Evolutionary conservation across 2,329 filamentous ascomycete genomes (phyloP).

Genomic region (Aspergillus arachidicola): DNA sequence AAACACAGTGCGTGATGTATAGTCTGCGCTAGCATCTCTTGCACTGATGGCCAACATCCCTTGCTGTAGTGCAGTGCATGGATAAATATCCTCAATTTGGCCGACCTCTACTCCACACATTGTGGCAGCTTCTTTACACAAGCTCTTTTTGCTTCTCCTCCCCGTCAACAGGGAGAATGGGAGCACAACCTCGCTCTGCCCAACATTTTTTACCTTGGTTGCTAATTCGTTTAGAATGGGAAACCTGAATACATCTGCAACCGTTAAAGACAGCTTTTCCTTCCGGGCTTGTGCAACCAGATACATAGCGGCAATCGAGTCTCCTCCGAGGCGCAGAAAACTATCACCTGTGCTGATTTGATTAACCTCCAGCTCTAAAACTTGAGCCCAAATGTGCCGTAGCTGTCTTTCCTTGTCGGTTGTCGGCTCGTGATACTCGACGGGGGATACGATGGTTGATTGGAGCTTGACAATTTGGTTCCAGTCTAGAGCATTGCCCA

Average conservation of each 20-base stretch:
- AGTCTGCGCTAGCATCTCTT: neutral
- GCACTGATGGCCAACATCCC: neutral
- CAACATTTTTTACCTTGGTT: neutral
- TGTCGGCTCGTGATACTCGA: neutral
- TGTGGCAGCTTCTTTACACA: neutral
- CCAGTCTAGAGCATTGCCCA: neutral
- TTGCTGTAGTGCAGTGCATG: too few relatives aligned
- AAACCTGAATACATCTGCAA: neutral
- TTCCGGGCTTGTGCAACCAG: conserved; percentile 21
- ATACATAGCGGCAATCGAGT: conserved; percentile 33
- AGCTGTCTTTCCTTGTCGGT: neutral
- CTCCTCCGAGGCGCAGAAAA: conserved; percentile 35
- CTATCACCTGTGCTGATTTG: conserved; percentile 24
- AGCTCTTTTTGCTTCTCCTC: neutral
- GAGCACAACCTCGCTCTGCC: neutral
- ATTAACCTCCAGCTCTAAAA: neutral
- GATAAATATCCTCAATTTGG: conserved; percentile 7
- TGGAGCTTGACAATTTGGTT: neutral
- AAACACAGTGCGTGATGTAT: neutral
- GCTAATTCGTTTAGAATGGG: conserved; percentile 3
- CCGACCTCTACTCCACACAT: conserved; percentile 18
- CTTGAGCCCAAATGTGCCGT: neutral
- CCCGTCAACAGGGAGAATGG: neutral
- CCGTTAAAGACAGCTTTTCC: conserved; percentile 23
- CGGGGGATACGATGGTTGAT: neutral